Evolutionary conservation across 495 filamentous ascomycete genomes (phyloP).

Genomic region (Lentithecium fluviatile): DNA sequence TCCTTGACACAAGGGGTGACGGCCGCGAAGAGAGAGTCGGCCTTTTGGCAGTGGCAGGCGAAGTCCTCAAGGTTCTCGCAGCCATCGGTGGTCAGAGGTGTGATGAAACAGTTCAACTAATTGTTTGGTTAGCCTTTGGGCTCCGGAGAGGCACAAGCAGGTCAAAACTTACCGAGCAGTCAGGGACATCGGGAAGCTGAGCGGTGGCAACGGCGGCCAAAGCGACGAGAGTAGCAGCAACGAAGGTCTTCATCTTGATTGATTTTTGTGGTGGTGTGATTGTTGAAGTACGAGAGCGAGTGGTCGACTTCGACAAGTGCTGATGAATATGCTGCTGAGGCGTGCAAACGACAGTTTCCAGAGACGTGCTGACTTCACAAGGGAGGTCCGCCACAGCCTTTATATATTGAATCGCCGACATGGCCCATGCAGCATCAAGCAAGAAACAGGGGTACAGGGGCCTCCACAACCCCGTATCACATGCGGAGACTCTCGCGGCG

Average conservation of each 20-base stretch:
- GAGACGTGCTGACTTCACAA: too few relatives aligned
- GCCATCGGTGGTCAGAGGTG: slow-evolving; percentile 46
- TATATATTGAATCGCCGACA: slow-evolving; percentile 16
- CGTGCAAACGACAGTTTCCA: too few relatives aligned
- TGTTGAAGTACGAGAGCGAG: background rate
- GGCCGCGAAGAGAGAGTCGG: slow-evolving; percentile 40
- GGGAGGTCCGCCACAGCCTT: slow-evolving; percentile 11
- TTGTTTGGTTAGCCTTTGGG: background rate
- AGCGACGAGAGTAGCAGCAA: slow-evolving; percentile 14
- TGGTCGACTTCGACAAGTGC: background rate
- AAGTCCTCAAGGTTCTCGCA: slow-evolving; percentile 51
- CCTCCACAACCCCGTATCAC: slow-evolving; percentile 20
- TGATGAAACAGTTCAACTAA: slow-evolving; percentile 50
- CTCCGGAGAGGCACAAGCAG: background rate
- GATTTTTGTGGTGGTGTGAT: background rate
- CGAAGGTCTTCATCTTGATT: slow-evolving; percentile 48
- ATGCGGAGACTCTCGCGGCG: slow-evolving; percentile 12
- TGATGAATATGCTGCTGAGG: too few relatives aligned
- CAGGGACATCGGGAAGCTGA: slow-evolving; percentile 47
- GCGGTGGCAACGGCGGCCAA: slow-evolving; percentile 44
- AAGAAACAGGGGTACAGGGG: slow-evolving; percentile 2
- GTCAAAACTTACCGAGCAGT: slow-evolving; percentile 47
- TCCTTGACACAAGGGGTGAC: slow-evolving; percentile 51
- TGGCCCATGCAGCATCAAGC: background rate
- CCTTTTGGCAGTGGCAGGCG: slow-evolving; percentile 53